Evolutionary conservation across 306 rosid genomes (phyloP).

Genomic region (Echinosophora koreensis): DNA sequence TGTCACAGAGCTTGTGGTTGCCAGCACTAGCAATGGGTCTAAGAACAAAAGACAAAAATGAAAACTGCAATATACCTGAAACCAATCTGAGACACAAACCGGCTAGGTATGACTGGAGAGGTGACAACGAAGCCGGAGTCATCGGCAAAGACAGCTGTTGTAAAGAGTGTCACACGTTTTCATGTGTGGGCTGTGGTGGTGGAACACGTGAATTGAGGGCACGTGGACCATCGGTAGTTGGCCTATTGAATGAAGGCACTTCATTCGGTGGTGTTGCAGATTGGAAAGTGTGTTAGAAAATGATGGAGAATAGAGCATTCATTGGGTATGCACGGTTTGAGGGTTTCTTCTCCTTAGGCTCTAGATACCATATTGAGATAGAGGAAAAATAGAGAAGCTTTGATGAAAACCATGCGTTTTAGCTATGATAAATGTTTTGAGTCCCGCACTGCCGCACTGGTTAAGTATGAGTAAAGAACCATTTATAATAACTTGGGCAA

Average conservation of each 20-base stretch:
- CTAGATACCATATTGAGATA: neutral
- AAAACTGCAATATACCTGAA: neutral
- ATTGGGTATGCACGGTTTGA: neutral
- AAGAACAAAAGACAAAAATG: neutral
- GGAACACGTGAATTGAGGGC: neutral
- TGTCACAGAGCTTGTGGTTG: neutral
- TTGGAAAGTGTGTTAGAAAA: neutral
- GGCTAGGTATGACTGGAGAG: neutral
- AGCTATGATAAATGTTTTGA: too few species aligned
- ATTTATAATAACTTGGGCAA: too few species aligned
- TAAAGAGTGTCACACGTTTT: neutral
- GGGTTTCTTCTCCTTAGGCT: neutral
- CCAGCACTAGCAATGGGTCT: neutral
- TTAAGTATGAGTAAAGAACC: too few species aligned
- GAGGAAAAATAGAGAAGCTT: neutral
- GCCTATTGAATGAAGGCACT: neutral
- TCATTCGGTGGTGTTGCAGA: neutral
- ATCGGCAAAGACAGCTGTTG: neutral
- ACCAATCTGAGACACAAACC: neutral
- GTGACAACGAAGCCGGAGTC: neutral
- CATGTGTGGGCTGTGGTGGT: neutral
- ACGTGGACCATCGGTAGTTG: neutral
- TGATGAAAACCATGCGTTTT: neutral
- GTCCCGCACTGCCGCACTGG: too few species aligned
- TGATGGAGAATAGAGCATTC: neutral